Base-by-base conservation (phyloP, 768 basidiomycete genomes). In the Lactifluus rugatus region DNA sequence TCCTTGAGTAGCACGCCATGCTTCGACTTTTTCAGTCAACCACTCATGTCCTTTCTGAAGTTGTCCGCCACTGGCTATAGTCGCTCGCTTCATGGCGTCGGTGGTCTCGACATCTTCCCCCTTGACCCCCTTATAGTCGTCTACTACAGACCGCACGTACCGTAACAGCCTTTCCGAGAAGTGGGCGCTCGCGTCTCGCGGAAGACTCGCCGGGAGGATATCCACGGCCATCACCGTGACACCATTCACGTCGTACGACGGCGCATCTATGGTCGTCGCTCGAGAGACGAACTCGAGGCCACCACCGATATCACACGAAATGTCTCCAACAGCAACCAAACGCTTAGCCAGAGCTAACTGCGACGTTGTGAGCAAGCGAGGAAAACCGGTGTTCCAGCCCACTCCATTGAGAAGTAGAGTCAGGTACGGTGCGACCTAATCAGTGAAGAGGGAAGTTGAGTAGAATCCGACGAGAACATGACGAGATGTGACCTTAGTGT, bases 301-400 rank as follows among this genome's bases (percentile, higher is more conserved):
- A 37, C 93, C 93, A 83, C 81, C 79, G n/a, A 91, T 75, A 67
- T 96, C 93, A 66, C 93, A 95, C 61, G 83, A 91, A 37, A 96
- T 87, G 67, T 96, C 93, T 2, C 89, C 90, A 23, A 96, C 78
- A 54, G 81, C 85, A 9, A 78, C 77, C 65, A 85, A 85, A 23
- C 87, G 75, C 37, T 58, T 62, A 16, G 75, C 80, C 42, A 59
- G 54, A 23, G 61, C 49, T 4, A 93, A 74, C 61, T 88, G 82
- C 0, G 75, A 74, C 19, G 78, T 88, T 1, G 81, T 80, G 80
- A 95, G 85, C 3, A 94, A 72, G 5, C 89, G 80, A 21, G 93
- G 93, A 71, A 81, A 94, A 0, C 75, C 78, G 0, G 81, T 78
- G 5, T 82, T 74, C 93, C 93, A 95, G 31, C 91, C 92, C 0